phyloP scores from a whole-genome alignment of 805 yeast species.

The Nakazawaea peltata region DNA sequence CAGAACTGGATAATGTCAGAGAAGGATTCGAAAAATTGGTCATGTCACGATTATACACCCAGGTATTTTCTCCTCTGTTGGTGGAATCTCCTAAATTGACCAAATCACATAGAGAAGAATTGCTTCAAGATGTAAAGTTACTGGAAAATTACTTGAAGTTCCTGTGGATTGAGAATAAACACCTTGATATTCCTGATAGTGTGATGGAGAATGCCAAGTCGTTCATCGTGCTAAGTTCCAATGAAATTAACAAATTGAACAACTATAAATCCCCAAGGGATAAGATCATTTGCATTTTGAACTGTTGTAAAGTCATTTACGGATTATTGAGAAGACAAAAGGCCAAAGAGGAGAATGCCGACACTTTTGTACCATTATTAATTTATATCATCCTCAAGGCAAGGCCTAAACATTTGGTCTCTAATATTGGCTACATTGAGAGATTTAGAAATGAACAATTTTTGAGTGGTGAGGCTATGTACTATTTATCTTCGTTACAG shows the following conservation, averaged over 20 bases:
- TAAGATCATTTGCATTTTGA: conserved; percentile 82
- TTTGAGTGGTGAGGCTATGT: conserved; percentile 82
- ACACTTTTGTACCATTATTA: conserved; percentile 83
- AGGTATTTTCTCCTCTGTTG: conserved; percentile 68
- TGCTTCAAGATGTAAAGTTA: conserved; percentile 60
- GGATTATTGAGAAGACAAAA: conserved; percentile 62
- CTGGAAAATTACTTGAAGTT: conserved; percentile 22
- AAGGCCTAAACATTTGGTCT: conserved; percentile 53
- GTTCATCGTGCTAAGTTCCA: conserved; percentile 59
- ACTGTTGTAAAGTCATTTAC: conserved; percentile 88
- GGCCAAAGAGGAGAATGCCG: conserved; percentile 66
- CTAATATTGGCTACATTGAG: conserved; percentile 81
- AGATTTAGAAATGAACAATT: conserved; percentile 71
- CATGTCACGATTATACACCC: conserved; percentile 76
- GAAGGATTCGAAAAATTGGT: conserved; percentile 92
- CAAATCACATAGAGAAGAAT: conserved; percentile 53
- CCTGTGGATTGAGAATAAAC: conserved; percentile 61
- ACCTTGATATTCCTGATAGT: conserved; percentile 65
- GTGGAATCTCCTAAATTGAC: conserved; percentile 31
- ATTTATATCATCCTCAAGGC: conserved; percentile 73
- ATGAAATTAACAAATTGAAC: conserved; percentile 72
- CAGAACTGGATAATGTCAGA: conserved; percentile 72
- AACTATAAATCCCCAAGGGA: conserved; percentile 90
- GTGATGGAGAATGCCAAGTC: conserved; percentile 36
- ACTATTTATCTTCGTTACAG: conserved; percentile 82